Evolutionary conservation across 495 filamentous ascomycete species (phyloP), one percentile per base, ranked within the genome.

Genomic region (Endocarpon pusillum): DNA sequence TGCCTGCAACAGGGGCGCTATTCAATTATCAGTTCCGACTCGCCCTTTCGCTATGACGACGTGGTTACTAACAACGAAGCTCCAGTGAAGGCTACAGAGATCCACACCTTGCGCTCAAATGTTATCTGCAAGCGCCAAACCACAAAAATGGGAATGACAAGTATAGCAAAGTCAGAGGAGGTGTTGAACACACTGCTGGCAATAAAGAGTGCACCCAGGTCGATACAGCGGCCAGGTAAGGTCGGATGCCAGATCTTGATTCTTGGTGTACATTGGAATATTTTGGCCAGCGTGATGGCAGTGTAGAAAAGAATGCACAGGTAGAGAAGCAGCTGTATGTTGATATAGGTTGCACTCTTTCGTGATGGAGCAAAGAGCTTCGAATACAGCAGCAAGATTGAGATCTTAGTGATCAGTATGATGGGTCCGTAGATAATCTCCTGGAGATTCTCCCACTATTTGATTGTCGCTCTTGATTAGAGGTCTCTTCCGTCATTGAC

Each of bases 331-430:
- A 39, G n/a, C 4, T 49, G 47, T 17, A 59, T 53, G 17, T 40
- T 32, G 14, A 47, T 44, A 25, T 54, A 52, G 9, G 55, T 54
- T 3, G 30, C 29, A 19, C 45, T 48, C 21, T 45, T 40, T 2
- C 42, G 39, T 12, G 34, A 24, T 7, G 57, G 48, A 3, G 53
- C 42, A 38, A 64, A 61, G 9, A 60, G 44, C 1, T 57, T 52
- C 11, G 52, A 48, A 32, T 61, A 61, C 5, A 59, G 39, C 11
- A 47, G 46, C 1, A 64, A 44, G 4, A 64, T 54, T 12, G 57
- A 47, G 10, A 60, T 25, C 34, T 64, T 61, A 1, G 57, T 51
- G 34, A 49, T 41, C 24, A 48, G 45, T 1, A 62, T 58, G 4
- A 48, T 39, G n/a, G 53, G 45, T 1, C 47, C 52, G 29, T 61